phyloP scores from a whole-genome alignment of 257 asterid genomes.

The Agastache rugosa region DNA sequence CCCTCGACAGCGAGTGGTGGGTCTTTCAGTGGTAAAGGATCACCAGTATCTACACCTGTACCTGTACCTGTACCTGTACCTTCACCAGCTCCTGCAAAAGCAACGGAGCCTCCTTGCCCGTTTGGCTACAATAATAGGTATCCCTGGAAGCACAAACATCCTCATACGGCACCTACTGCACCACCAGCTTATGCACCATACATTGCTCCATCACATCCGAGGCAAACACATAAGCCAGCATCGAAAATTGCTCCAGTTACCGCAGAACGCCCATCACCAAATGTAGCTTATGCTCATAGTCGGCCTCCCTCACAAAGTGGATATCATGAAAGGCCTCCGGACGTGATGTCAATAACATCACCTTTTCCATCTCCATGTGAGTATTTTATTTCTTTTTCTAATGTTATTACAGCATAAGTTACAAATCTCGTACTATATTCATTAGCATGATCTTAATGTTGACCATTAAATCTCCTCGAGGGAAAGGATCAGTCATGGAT shows the following conservation, averaged over 20 bases:
- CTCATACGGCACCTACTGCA: constrained; percentile 55
- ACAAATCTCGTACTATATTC: background rate
- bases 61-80: constrained; percentile 62
- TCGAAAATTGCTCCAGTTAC: constrained; percentile 49
- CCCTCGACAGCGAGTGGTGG: constrained; percentile 49
- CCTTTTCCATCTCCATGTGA: constrained; percentile 79
- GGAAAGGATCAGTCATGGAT: background rate
- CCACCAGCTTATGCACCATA: constrained; percentile 64
- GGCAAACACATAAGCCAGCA: constrained; percentile 36
- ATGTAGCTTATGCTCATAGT: constrained; percentile 53
- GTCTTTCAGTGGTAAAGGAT: constrained; percentile 39
- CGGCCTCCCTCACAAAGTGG: constrained; percentile 63
- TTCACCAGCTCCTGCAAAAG: constrained; percentile 52
- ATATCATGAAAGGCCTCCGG: constrained; percentile 54
- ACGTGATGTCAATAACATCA: constrained; percentile 53
- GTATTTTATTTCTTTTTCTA: constrained; percentile 38
- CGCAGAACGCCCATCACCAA: constrained; percentile 60
- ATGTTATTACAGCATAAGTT: background rate
- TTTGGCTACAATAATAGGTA: constrained; percentile 49
- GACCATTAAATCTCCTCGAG: background rate
- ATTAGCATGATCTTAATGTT: background rate
- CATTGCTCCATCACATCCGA: constrained; percentile 58
- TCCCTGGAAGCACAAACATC: constrained; percentile 57
- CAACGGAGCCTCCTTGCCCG: constrained; percentile 68
- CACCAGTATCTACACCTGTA: constrained; percentile 51